Evolutionary conservation across 371 early-diverging fungal species (phyloP), one percentile per base, ranked within the genome.

Genomic region (Apophysomyces elegans): DNA sequence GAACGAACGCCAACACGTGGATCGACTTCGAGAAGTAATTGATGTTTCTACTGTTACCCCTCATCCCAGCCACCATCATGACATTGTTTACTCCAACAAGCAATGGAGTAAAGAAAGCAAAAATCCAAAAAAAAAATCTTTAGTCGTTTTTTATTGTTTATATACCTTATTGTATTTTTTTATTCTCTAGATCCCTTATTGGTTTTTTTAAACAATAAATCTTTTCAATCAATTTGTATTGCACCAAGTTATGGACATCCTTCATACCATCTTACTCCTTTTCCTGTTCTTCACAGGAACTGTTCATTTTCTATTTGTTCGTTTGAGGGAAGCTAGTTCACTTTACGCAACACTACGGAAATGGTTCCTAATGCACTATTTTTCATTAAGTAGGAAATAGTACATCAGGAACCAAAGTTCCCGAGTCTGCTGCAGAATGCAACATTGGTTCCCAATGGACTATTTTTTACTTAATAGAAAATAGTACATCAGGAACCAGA

Each of bases 131-230:
- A 50, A 21, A 50, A 0, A 50, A 21, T 50, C n/a, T 50, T 50
- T 26, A 50, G 54, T 50, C 16, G n/a, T 47, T 47, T 7, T 47
- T 47, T n/a, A 9, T 4, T n/a, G 9, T 47, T 7, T 50, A 50
- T 50, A 14, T 45, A 45, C 46, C 8, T 16, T 4, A 1, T 43
- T 4, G 43, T 0, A 43, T 43, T 43, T 43, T 14, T 90, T 26
- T 26, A 26, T 26, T 90, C 90, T 91, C 89, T 90, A 90, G 90
- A 90, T 90, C 2, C 32, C 32, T 26, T 26, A 26, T 26, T 26
- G 1, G 1, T 26, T 26, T 26, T 26, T 26, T 26, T 26, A 26
- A 26, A 26, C 32, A 3, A 26, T 26, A 2, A 26, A 26, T 26
- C 3, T 26, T 26, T 3, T 26, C 3, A 26, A 2, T 26, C 2